Evolutionary conservation across 2,329 filamentous ascomycete species (phyloP), one percentile per base, ranked within the genome.

Genomic region (Diplodia seriata): DNA sequence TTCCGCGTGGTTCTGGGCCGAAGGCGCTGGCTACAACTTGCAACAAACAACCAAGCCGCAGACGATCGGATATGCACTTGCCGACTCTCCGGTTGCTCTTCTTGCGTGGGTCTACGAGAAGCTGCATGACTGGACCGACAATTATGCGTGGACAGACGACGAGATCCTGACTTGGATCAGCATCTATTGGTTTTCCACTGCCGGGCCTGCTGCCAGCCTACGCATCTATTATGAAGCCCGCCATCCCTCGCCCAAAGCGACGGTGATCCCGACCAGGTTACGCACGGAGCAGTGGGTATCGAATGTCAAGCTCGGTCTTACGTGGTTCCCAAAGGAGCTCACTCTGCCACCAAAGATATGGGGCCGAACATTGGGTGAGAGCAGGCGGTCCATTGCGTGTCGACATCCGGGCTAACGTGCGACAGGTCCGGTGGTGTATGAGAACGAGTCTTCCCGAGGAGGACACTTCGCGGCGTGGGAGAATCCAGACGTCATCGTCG

Each of bases 91-190:
- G 0, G 85, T 91, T 0, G 90, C 85, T 0, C 79, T 93, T 3
- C 81, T 94, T 1, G 87, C 90, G 0, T 95, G 92, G 92, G 88
- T 94, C 40, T 91, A 91, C 71, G 92, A 94, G 78, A 94, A 94
- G 75, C 79, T 94, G 47, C 87, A 90, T 71, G 89, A 91, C 72
- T 94, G 91, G 91, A 89, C 88, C 0, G 91, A 94, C 72, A 73
- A 72, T 0, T 93, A 93, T 73, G 80, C 85, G 0, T 94, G 91
- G 91, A 90, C 87, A 0, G 89, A 92, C 69, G 90, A 93, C 66
- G 91, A 94, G 78, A 84, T 94, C 9, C 79, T 92, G 31, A 91
- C 88, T 0, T 94, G 91, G 91, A 79, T 93, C 0, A 87, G 84
- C 61, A 85, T 94, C 49, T 94, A 94, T 76, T 87, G 85, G 74